These are phyloP conservation scores for Aegle marmelos DNA, from an alignment of 345 rosid species.

Conservation along the genomic window DNA sequence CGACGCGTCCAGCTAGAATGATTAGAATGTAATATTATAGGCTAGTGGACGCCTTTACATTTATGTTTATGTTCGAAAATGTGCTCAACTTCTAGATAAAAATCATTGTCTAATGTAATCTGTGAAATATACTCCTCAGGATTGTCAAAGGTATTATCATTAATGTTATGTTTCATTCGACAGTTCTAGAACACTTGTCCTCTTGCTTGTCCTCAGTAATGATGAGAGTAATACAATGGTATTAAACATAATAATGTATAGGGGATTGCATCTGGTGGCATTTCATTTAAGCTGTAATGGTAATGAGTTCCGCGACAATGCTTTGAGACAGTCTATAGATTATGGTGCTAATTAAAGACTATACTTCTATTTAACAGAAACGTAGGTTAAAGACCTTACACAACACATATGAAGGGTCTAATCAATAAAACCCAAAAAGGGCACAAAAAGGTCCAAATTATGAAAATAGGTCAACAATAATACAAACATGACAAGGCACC, in stretches of 20 bases:
- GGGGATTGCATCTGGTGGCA: constrained; percentile 69
- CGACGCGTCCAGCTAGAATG: constrained; percentile 71
- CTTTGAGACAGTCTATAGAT: constrained; percentile 59
- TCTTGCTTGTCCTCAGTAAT: constrained; percentile 57
- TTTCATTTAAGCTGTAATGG: constrained; percentile 79
- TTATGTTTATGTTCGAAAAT: constrained; percentile 81
- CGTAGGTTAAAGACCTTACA: not conserved
- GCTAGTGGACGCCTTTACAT: constrained; percentile 76
- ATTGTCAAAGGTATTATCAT: constrained; percentile 25
- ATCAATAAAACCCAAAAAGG: not conserved
- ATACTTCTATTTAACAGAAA: not conserved
- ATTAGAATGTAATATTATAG: constrained; percentile 66
- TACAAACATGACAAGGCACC: not conserved
- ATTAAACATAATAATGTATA: constrained; percentile 71
- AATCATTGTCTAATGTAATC: constrained; percentile 22
- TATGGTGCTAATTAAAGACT: constrained; percentile 1
- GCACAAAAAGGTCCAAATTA: not conserved
- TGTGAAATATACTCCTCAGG: constrained; percentile 40
- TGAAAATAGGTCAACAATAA: not conserved
- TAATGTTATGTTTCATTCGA: constrained; percentile 20
- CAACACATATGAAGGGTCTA: not conserved
- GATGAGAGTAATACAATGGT: constrained; percentile 72
- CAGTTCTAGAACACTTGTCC: constrained; percentile 30
- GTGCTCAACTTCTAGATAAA: constrained; percentile 25
- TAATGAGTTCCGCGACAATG: constrained; percentile 67